Base-by-base conservation (phyloP, 345 rosid genomes). In the Acer negundo region DNA sequence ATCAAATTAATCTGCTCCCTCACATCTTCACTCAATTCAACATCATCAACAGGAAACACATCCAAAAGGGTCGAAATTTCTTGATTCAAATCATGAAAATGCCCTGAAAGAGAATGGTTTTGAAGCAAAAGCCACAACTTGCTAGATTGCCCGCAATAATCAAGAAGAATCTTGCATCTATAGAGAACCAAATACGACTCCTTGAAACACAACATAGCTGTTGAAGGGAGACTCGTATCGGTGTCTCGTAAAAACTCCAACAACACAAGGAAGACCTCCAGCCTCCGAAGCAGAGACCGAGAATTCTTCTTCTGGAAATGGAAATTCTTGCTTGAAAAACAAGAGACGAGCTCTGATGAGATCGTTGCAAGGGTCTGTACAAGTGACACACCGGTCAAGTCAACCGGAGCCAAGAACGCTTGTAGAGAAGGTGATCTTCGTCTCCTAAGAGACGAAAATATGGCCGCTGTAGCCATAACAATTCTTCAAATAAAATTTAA, bases 101-200 rank as follows among this genome's bases (percentile, higher is more conserved):
- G 95, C 13, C 97, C 97, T 16, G 97, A 90, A 81, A 97, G 89
- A 2, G 93, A 81, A 26, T 88, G 92, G 67, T 88, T 93, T 78
- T 97, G 97, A 53, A 94, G 87, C 90, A 97, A 75, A 0, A 97
- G 83, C 99, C 99, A 97, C 23, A 94, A 78, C 91, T 90, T 97
- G 83, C 98, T 90, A 10, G 98, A 91, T 23, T 89, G 93, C 2
- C 79, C 74, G 80, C 97, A 91, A 82, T 91, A 90, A 83, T 97
- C 93, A 9, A 97, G 86, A 74, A 97, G 80, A 65, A 97, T 90
- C 76, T 97, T 94, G 19, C 97, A 92, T 64, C 95, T 84, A 70
- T 94, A 93, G n/a, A 97, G 86, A 61, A 94, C 84, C 82, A 97
- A 85, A 76, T 97, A 89, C 61, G 91, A 88, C 89, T 97, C 99